Conservation (phyloP, 331 rosid species). For the Quercus lobata region DNA sequence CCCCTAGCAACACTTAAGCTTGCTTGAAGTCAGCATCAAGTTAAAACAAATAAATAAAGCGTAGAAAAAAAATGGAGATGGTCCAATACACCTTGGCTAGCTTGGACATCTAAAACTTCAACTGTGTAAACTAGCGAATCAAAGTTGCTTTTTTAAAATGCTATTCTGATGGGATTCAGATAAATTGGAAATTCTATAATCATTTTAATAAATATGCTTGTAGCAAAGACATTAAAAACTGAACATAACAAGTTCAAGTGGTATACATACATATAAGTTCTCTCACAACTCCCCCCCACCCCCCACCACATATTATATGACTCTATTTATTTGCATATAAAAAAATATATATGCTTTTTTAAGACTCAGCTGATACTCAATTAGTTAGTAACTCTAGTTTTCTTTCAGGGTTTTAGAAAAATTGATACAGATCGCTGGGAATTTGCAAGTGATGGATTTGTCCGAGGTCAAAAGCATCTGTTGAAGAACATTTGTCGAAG, state of each 20-base stretch:
- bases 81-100: not conserved
- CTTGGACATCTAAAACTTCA: not conserved
- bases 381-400: conserved; percentile 12
- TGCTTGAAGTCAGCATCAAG: too few species aligned
- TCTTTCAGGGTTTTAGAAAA: conserved; percentile 86
- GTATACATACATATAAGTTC: not conserved
- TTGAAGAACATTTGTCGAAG: conserved; percentile 71
- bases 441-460: conserved; percentile 74
- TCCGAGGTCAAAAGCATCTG: conserved; percentile 69
- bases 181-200: not conserved
- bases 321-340: not conserved
- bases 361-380: not conserved
- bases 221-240: not conserved
- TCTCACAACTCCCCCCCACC: not conserved
- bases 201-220: not conserved
- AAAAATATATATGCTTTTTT: not conserved
- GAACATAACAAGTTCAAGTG: not conserved
- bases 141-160: not conserved
- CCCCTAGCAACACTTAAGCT: too few species aligned
- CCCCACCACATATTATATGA: not conserved
- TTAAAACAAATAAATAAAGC: not conserved
- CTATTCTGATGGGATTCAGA: too few species aligned
- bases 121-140: not conserved
- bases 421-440: conserved; percentile 81
- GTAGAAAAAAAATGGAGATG: not conserved